These are phyloP conservation scores for Nepenthes alata DNA, from an alignment of 179 eudicot species.

Conservation along the genomic window DNA sequence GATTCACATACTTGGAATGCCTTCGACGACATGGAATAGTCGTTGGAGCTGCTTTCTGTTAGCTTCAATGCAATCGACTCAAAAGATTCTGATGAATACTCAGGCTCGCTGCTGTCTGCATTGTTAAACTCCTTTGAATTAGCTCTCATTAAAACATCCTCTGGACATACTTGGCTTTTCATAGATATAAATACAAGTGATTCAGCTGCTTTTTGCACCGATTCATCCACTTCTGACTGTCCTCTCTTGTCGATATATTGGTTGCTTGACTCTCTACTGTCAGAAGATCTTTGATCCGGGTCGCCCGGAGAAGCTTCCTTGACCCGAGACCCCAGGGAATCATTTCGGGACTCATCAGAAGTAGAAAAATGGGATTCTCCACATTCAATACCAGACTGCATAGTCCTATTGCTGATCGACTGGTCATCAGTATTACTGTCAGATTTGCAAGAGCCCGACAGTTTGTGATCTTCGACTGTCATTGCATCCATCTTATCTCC, in stretches of 20 bases:
- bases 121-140: conserved; percentile 9
- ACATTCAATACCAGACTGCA: conserved; percentile 24
- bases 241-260: conserved; percentile 12
- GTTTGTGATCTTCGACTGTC: conserved; percentile 12
- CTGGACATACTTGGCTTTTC: conserved; percentile 3
- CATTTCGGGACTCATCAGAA: background rate
- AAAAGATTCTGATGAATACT: conserved; percentile 44
- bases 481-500: conserved; percentile 9
- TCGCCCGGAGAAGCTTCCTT: conserved; percentile 14
- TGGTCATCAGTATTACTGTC: conserved; percentile 11
- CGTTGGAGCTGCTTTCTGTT: conserved; percentile 29
- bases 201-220: conserved; percentile 31
- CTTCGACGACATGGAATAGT: conserved; percentile 36
- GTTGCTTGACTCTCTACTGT: conserved; percentile 17
- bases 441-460: conserved; percentile 18
- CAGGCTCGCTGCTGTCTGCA: conserved; percentile 23
- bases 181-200: conserved; percentile 25
- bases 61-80: conserved; percentile 43
- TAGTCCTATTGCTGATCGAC: conserved; percentile 21
- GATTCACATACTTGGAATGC: conserved; percentile 23
- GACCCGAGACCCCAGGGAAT: background rate
- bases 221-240: conserved; percentile 17
- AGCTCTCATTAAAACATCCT: conserved; percentile 2
- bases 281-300: conserved; percentile 20
- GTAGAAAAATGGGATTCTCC: conserved; percentile 16